Evolutionary conservation across 2,329 filamentous ascomycete species (phyloP).

Genomic region (Colletotrichum viniferum): DNA sequence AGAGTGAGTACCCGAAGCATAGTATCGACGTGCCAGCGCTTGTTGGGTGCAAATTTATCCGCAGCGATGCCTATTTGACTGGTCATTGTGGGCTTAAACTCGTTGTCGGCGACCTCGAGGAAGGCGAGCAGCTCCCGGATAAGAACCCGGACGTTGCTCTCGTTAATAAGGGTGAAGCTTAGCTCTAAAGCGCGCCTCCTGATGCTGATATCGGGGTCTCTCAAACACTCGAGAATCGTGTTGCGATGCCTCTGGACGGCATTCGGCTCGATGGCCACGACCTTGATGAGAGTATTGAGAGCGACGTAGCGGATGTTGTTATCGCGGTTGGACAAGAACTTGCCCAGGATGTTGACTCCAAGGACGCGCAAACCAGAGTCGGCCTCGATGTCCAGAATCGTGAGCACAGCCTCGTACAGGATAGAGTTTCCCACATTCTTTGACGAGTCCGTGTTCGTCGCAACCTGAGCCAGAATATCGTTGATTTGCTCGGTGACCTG

Average conservation of each 20-base stretch:
- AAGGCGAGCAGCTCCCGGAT: constrained; percentile 94
- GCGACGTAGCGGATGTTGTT: constrained; percentile 99
- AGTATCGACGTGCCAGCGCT: constrained; percentile 98
- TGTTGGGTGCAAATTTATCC: constrained; percentile 94
- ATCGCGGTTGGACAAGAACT: constrained; percentile 97
- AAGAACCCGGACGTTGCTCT: constrained; percentile 90
- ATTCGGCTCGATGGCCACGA: constrained; percentile 96
- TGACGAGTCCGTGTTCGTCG: constrained; percentile 95
- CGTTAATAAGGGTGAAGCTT: constrained; percentile 98
- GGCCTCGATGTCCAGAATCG: constrained; percentile 96
- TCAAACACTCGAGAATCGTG: constrained; percentile 93
- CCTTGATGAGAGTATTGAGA: constrained; percentile 95
- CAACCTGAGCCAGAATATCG: constrained; percentile 95
- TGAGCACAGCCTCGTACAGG: constrained; percentile 94
- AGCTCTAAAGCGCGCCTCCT: constrained; percentile 92
- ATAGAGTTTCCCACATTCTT: constrained; percentile 99
- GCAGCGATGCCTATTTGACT: constrained; percentile 97
- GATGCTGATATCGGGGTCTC: constrained; percentile 98
- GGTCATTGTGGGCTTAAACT: constrained; percentile 99
- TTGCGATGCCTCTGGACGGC: constrained; percentile 96
- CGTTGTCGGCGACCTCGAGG: constrained; percentile 94
- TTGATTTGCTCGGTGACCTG: constrained; percentile 97
- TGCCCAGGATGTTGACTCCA: constrained; percentile 97
- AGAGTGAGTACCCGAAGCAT: constrained; percentile 93
- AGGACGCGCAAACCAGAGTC: constrained; percentile 93